Evolutionary conservation across 306 rosid species (phyloP), one percentile per base, ranked within the genome.

Genomic region (Casuarina equisetifolia): DNA sequence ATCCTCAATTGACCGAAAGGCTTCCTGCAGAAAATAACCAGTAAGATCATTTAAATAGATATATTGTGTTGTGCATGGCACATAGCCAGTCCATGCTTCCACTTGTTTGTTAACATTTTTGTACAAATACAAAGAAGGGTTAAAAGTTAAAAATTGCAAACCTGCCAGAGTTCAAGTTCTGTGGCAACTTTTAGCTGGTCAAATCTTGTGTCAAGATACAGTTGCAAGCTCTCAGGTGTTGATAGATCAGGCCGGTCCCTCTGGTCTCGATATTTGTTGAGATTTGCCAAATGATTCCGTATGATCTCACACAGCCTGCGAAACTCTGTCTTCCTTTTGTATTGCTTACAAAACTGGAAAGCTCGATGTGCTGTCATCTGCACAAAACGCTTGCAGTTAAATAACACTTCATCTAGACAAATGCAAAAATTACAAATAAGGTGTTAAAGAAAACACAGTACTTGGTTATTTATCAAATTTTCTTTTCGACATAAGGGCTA

Each of bases 341-440:
- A 96, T 73, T 90, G 97, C 88, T 96, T 96, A 84, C 99, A 96
- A 84, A 96, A 96, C 86, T 96, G 99, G 84, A 96, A 96, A 72
- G 99, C 97, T 72, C 99, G 93, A 78, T 96, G 99, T 13, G 99
- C 99, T 39, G 99, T 96, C 99, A 96, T 96, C 99, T 96, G 85
- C 84, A 81, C 32, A 78, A 50, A 67, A 74, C 38, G 74, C 68
- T 25, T 9, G 13, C 43, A 40, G 50, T 42, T 67, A 40, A 40
- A 40, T 16, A 17, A 66, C n/a, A 12, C 71, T 42, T 58, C 50
- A 66, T 17, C 40, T 43, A 58, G 9, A 19, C 71, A 49, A 42
- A 25, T 66, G 71, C 20, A 40, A 66, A 40, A 8, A 43, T 42
- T 42, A 42, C 3, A 35, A 17, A 40, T 67, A 25, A 25, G 32